Conservation (phyloP, 1,284 basidiomycete species). For the Tylopilus orsonianus region DNA sequence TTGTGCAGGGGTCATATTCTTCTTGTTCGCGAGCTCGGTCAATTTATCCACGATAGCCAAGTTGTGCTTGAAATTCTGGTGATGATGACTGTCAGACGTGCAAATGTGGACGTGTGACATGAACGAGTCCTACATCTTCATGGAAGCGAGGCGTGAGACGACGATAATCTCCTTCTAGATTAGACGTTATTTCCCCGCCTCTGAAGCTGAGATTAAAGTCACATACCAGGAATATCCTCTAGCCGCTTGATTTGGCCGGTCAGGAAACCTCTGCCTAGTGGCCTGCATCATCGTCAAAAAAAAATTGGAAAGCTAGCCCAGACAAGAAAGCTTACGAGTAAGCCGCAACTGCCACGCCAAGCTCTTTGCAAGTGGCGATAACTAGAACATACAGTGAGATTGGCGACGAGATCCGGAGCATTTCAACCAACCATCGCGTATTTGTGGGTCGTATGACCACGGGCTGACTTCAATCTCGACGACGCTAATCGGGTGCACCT, state of each 20-base stretch:
- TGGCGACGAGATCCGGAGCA: neutral
- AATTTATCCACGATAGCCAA: slow-evolving; percentile 50
- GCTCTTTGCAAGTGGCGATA: slow-evolving; percentile 41
- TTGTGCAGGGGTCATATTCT: slow-evolving; percentile 52
- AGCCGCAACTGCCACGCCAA: slow-evolving; percentile 50
- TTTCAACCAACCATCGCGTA: slow-evolving; percentile 34
- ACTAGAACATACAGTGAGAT: slow-evolving; percentile 36
- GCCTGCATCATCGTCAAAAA: slow-evolving; percentile 33
- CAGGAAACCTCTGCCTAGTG: slow-evolving; percentile 60
- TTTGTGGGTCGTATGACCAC: slow-evolving; percentile 48
- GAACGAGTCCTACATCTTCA: slow-evolving; percentile 32
- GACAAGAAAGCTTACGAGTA: slow-evolving; percentile 44
- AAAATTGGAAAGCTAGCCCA: neutral
- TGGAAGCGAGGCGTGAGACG: slow-evolving; percentile 28
- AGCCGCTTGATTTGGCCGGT: slow-evolving; percentile 47
- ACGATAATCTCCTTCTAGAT: slow-evolving; percentile 30
- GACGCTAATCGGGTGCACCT: slow-evolving; percentile 48
- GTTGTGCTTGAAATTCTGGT: slow-evolving; percentile 50
- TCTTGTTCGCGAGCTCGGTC: slow-evolving; percentile 43
- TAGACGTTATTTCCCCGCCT: neutral
- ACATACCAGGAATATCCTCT: slow-evolving; percentile 45
- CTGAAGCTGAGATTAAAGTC: neutral
- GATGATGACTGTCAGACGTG: neutral
- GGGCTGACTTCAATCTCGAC: slow-evolving; percentile 57
- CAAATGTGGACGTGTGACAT: neutral